phyloP scores from a whole-genome alignment of 116 monocot species.

The Zostera marina region DNA sequence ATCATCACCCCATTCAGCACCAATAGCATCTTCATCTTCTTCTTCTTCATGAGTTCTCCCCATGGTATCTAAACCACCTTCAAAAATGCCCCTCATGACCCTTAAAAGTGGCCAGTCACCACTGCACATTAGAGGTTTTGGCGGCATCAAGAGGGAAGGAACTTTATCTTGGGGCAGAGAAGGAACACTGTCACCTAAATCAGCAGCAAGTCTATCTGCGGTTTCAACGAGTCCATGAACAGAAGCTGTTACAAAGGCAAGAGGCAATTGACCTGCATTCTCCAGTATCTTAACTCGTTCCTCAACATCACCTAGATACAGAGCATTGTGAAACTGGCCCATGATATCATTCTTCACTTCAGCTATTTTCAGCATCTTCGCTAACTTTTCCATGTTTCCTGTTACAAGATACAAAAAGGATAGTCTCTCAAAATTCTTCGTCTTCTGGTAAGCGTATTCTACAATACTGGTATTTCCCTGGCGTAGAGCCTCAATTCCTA shows the following conservation, averaged over 20 bases:
- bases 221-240: slow-evolving; percentile 57
- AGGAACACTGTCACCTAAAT: slow-evolving; percentile 61
- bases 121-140: slow-evolving; percentile 39
- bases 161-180: slow-evolving; percentile 38
- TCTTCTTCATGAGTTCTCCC: slow-evolving; percentile 12
- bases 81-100: slow-evolving; percentile 83
- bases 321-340: slow-evolving; percentile 96
- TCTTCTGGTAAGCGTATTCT: slow-evolving; percentile 91
- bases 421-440: slow-evolving; percentile 92
- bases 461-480: slow-evolving; percentile 90
- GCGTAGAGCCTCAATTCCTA: slow-evolving; percentile 86
- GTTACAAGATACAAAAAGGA: slow-evolving; percentile 88
- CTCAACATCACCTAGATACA: slow-evolving; percentile 72
- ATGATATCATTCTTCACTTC: slow-evolving; percentile 89
- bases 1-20: slow-evolving; percentile 25
- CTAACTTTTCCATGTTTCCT: slow-evolving; percentile 73
- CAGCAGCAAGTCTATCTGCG: slow-evolving; percentile 62
- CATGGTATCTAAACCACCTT: slow-evolving; percentile 25
- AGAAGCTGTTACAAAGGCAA: slow-evolving; percentile 66
- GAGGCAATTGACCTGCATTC: slow-evolving; percentile 69
- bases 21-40: slow-evolving; percentile 22
- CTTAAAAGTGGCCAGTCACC: slow-evolving; percentile 91
- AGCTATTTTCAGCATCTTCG: slow-evolving; percentile 84
- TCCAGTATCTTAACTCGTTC: slow-evolving; percentile 82
- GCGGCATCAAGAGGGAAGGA: slow-evolving; percentile 59